Evolutionary conservation across 768 basidiomycete genomes (phyloP).

Genomic region (Atractiella rhizophila): DNA sequence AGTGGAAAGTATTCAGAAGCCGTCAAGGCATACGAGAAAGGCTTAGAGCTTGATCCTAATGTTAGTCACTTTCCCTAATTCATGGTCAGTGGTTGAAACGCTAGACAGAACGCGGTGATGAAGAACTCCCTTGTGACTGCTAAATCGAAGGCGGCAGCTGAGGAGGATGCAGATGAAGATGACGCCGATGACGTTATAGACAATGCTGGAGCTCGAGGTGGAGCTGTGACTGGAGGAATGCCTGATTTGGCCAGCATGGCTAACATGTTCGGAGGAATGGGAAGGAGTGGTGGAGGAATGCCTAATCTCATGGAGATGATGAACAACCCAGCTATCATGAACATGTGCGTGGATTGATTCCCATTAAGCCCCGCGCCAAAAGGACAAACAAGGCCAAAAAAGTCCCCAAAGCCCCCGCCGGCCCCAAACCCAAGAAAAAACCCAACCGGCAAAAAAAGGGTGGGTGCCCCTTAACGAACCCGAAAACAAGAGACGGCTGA

Average conservation of each 20-base stretch:
- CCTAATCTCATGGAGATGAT: constrained; percentile 60
- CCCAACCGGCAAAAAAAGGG: too few relatives aligned
- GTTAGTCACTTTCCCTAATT: not conserved
- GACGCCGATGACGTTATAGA: constrained; percentile 23
- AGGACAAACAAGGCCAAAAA: too few relatives aligned
- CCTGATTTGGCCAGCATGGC: constrained; percentile 37
- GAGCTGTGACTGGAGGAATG: constrained; percentile 32
- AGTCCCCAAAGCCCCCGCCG: too few relatives aligned
- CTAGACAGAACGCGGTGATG: constrained; percentile 43
- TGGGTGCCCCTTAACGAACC: too few relatives aligned
- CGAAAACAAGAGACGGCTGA: too few relatives aligned
- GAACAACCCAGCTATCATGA: constrained; percentile 81
- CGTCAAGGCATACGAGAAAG: constrained; percentile 56
- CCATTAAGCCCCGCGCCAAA: too few relatives aligned
- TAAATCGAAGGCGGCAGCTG: constrained; percentile 30
- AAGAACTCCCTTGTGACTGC: constrained; percentile 58
- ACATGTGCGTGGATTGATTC: too few relatives aligned
- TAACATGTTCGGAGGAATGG: constrained; percentile 24
- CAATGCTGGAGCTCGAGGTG: constrained; percentile 19
- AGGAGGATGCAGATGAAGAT: constrained; percentile 21
- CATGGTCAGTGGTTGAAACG: not conserved
- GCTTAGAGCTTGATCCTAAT: constrained; percentile 54
- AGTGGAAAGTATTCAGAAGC: constrained; percentile 52
- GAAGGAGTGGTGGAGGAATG: constrained; percentile 46
- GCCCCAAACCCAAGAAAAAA: too few relatives aligned